Percentiles rank a stretch among this genome's conserved stretches.
These are phyloP conservation scores for Populus hybrid DNA, from an alignment of 441 rosid genomes.

Conservation along the genomic window DNA sequence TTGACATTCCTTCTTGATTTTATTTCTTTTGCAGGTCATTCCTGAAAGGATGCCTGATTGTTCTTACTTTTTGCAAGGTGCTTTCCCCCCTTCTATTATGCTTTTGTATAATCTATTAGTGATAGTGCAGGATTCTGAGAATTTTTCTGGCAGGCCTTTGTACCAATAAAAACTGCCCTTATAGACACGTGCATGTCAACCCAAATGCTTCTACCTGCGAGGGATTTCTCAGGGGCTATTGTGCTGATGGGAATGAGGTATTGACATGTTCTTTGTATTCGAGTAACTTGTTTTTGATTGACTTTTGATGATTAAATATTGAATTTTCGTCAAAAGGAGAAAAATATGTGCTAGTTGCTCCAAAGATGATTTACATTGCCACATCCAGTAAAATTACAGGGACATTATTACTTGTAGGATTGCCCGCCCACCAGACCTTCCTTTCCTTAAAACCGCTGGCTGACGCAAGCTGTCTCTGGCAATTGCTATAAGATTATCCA, in stretches of 20 bases:
- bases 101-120: constrained; percentile 13
- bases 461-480: background rate
- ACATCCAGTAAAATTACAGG: background rate
- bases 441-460: background rate
- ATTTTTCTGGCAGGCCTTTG: constrained; percentile 67
- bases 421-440: background rate
- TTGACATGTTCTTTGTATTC: background rate
- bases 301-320: background rate
- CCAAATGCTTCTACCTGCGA: constrained; percentile 79
- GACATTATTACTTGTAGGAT: background rate
- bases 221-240: constrained; percentile 92
- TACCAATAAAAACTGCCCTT: constrained; percentile 74
- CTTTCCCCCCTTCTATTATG: constrained; percentile 3
- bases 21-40: constrained; percentile 68
- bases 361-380: background rate
- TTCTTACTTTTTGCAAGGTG: constrained; percentile 93
- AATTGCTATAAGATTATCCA: background rate
- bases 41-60: constrained; percentile 99
- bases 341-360: background rate
- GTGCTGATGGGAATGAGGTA: constrained; percentile 97
- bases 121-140: constrained; percentile 26
- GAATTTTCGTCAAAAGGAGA: background rate
- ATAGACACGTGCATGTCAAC: constrained; percentile 95
- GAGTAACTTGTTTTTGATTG: background rate
- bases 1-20: constrained; percentile 18